These are phyloP conservation scores for Euphorbia schlechtendalii DNA, from an alignment of 441 rosid genomes.

Conservation along the genomic window DNA sequence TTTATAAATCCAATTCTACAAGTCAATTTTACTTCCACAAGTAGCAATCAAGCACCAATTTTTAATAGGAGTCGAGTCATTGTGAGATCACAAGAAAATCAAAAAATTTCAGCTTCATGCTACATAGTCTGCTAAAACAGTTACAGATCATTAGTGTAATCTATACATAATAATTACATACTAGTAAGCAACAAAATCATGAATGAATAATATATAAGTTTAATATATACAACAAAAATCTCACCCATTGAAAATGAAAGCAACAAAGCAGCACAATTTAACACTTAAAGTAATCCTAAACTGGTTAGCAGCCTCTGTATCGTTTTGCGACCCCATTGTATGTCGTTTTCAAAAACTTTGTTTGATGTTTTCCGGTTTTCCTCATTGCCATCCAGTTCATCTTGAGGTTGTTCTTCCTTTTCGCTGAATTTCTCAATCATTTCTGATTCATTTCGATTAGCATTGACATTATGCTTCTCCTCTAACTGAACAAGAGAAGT, in stretches of 20 bases:
- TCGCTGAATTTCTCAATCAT: not conserved
- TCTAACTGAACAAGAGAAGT: slow-evolving; percentile 25
- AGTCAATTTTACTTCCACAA: no score
- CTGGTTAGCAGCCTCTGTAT: slow-evolving; percentile 45
- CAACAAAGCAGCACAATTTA: no score
- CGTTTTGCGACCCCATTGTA: slow-evolving; percentile 57
- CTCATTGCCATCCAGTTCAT: slow-evolving; percentile 11
- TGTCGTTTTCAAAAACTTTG: slow-evolving; percentile 34
- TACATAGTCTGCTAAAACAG: not conserved
- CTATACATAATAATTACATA: no score
- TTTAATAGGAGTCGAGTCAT: no score
- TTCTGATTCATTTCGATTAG: slow-evolving; percentile 2
- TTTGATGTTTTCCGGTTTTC: slow-evolving; percentile 11
- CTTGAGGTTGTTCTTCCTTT: slow-evolving; percentile 18
- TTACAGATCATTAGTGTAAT: not conserved
- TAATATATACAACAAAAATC: not conserved
- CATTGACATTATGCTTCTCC: slow-evolving; percentile 14
- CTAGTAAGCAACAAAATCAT: not conserved
- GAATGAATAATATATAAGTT: not conserved
- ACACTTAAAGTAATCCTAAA: slow-evolving; percentile 53
- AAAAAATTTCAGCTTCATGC: not conserved
- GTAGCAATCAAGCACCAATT: no score
- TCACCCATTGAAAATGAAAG: no score
- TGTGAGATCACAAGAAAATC: no score
- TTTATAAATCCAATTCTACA: no score